phyloP scores from a whole-genome alignment of 2,329 filamentous ascomycete genomes.

The Fusarium haematococcum region DNA sequence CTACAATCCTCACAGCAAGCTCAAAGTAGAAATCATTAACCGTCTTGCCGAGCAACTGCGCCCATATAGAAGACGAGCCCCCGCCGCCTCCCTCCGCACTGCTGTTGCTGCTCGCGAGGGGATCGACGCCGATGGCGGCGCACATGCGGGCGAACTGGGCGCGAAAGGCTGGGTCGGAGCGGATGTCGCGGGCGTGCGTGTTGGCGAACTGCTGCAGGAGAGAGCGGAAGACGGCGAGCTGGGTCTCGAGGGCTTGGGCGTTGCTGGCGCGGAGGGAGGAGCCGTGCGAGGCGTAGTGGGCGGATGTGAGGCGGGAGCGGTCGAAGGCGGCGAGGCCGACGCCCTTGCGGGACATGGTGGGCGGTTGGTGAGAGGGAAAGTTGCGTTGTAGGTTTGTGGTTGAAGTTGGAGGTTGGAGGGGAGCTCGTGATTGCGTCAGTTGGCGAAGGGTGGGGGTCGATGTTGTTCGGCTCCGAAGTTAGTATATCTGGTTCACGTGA shows the following conservation, averaged over 20 bases:
- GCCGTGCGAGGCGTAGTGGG: conserved; percentile 92
- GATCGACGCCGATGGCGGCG: conserved; percentile 94
- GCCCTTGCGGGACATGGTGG: conserved; percentile 77
- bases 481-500: neutral
- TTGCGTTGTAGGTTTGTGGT: neutral
- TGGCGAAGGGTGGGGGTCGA: conserved; percentile 12
- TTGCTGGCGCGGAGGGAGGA: conserved; percentile 87
- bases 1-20: conserved; percentile 93
- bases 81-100: conserved; percentile 56
- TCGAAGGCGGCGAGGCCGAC: conserved; percentile 93
- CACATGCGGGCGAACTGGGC: conserved; percentile 99
- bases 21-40: conserved; percentile 99
- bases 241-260: conserved; percentile 86
- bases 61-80: conserved; percentile 80
- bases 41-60: conserved; percentile 87
- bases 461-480: neutral
- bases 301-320: conserved; percentile 83
- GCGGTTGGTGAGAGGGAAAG: neutral
- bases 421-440: conserved; percentile 34
- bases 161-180: conserved; percentile 92
- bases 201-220: conserved; percentile 94
- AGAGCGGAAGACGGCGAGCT: conserved; percentile 95
- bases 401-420: neutral
- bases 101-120: conserved; percentile 71
- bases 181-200: conserved; percentile 95